phyloP scores from a whole-genome alignment of 495 filamentous ascomycete species.

The Bathelium albidoporum region DNA sequence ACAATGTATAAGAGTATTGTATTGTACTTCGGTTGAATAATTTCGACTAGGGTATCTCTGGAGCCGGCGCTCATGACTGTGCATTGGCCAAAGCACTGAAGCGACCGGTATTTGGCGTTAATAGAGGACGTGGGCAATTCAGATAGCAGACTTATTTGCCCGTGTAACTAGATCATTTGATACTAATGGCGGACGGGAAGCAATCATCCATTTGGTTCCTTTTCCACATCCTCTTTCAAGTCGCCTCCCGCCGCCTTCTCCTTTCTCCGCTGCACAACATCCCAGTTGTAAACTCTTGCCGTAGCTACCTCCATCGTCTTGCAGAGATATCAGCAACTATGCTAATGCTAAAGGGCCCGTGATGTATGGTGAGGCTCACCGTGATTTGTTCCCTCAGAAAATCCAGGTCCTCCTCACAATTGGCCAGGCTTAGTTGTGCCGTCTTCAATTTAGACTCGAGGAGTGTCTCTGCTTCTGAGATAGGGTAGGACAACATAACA shows the following conservation, averaged over 20 bases:
- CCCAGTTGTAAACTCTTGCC: slow-evolving; percentile 97
- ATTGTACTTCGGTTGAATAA: background rate
- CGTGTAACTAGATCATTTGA: background rate
- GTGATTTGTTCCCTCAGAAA: slow-evolving; percentile 96
- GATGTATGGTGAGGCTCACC: slow-evolving; percentile 37
- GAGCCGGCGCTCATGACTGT: too few species aligned
- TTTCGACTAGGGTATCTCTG: background rate
- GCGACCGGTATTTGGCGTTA: background rate
- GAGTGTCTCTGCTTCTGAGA: slow-evolving; percentile 73
- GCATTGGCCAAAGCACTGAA: too few species aligned
- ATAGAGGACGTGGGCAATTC: background rate
- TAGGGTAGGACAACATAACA: slow-evolving; percentile 92
- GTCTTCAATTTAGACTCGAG: slow-evolving; percentile 67
- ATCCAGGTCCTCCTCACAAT: slow-evolving; percentile 94
- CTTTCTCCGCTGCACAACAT: slow-evolving; percentile 86
- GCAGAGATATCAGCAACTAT: background rate
- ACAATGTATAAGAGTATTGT: background rate
- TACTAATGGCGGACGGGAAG: too few species aligned
- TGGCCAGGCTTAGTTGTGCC: slow-evolving; percentile 63
- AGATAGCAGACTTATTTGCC: background rate
- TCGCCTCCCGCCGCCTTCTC: slow-evolving; percentile 56
- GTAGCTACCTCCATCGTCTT: slow-evolving; percentile 95
- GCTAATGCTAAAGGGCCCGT: slow-evolving; percentile 22
- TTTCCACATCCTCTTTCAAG: slow-evolving; percentile 3
- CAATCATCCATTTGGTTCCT: slow-evolving; percentile 3